These are phyloP conservation scores for Arthromyces matolae DNA, from an alignment of 768 basidiomycete genomes.

Conservation along the genomic window DNA sequence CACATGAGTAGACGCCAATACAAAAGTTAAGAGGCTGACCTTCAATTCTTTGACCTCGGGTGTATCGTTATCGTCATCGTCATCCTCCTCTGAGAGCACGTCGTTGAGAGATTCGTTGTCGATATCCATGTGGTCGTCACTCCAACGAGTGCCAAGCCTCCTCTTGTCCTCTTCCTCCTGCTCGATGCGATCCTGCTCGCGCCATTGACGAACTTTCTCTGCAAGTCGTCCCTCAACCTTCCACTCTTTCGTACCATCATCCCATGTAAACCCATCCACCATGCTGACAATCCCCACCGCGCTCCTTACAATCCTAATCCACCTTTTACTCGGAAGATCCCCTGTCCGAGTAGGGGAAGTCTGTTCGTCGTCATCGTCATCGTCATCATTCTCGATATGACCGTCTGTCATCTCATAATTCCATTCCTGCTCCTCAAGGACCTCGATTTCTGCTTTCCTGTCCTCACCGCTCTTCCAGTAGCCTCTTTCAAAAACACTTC, in stretches of 20 bases:
- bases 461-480: conserved; percentile 87
- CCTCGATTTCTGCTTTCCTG: conserved; percentile 68
- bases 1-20: conserved; percentile 9
- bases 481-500: conserved; percentile 87
- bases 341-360: too few species aligned
- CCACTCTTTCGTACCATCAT: conserved; percentile 58
- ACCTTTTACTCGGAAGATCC: conserved; percentile 52
- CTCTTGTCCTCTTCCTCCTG: conserved; percentile 66
- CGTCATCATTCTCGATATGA: conserved; percentile 73
- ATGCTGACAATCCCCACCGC: conserved; percentile 61
- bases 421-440: conserved; percentile 60
- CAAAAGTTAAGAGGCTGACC: conserved; percentile 37
- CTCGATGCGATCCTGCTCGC: conserved; percentile 63
- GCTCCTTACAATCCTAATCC: conserved; percentile 72
- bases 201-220: conserved; percentile 68
- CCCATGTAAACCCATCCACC: conserved; percentile 77
- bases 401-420: conserved; percentile 61
- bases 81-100: conserved; percentile 43
- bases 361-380: conserved; percentile 11
- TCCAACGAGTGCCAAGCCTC: conserved; percentile 57
- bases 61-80: conserved; percentile 63
- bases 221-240: conserved; percentile 59
- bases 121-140: conserved; percentile 68
- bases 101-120: conserved; percentile 53
- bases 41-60: conserved; percentile 78